A percentile compares a stretch with the other conserved stretches of the same genome.
These are phyloP conservation scores for Trichophyton equinum DNA, from an alignment of 2,329 filamentous ascomycete genomes.

Conservation along the genomic window DNA sequence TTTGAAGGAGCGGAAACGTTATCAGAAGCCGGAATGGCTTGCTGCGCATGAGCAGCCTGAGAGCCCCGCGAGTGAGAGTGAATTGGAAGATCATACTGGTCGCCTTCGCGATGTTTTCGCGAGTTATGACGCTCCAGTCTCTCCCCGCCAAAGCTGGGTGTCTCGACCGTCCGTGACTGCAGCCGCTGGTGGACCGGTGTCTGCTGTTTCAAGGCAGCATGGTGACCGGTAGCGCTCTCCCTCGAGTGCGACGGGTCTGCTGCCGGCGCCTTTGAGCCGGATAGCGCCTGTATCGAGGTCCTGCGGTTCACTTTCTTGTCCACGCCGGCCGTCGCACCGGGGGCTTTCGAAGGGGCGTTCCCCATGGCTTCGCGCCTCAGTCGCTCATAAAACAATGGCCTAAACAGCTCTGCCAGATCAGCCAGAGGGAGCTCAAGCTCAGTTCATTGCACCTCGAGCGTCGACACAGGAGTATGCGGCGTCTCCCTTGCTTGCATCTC, in stretches of 20 bases:
- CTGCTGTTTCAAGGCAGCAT: conserved; percentile 24
- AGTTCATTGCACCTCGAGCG: background rate
- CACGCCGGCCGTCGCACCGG: conserved; percentile 21
- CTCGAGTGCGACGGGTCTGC: conserved; percentile 33
- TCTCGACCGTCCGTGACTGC: conserved; percentile 28
- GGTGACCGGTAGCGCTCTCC: conserved; percentile 32
- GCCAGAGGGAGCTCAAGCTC: background rate
- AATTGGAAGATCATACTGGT: background rate
- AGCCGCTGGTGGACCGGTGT: conserved; percentile 30
- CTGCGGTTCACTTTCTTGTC: conserved; percentile 31
- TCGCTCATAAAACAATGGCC: background rate
- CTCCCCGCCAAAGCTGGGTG: conserved; percentile 17
- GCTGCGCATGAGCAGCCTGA: conserved; percentile 20
- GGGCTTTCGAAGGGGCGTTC: conserved; percentile 37
- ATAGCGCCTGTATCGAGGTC: conserved; percentile 30
- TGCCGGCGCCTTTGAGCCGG: conserved; percentile 29
- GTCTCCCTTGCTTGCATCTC: background rate
- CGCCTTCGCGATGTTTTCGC: conserved; percentile 13
- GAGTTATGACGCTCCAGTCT: conserved; percentile 17
- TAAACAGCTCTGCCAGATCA: background rate
- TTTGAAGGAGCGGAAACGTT: conserved; percentile 2
- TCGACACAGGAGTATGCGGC: background rate
- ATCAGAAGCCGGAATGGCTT: conserved; percentile 28
- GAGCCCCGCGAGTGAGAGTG: background rate
- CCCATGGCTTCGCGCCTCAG: conserved; percentile 28